Evolutionary conservation across 192 early-diverging fungal species (phyloP), one percentile per base, ranked within the genome.

Genomic region (Lunasporangiospora selenospora): DNA sequence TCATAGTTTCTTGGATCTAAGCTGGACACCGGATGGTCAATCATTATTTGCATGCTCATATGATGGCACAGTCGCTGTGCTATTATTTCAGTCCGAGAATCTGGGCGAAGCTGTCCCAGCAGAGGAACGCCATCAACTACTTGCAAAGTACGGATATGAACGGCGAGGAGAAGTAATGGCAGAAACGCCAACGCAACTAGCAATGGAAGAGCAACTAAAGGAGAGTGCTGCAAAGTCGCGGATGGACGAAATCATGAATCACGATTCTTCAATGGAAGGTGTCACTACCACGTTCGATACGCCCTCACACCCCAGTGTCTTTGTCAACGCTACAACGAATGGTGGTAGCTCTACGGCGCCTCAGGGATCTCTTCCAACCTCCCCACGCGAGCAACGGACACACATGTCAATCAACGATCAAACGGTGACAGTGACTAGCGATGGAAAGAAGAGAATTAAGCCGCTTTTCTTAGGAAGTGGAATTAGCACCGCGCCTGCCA

Each of bases 31-130:
- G 1, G 85, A 91, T 71, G 88, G 93, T 16, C 59, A 81, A 36
- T 77, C 66, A n/a, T 67, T 98, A 34, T 87, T 89, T 39, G 92
- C 92, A 6, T 94, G 92, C 61, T 97, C 95, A 9, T 90, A 95
- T 62, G 95, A 97, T 77, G 97, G 97, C 7, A 88, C 92, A 0
- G 85, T 95, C 4, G 89, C 86, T 1, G 73, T 90, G n/a, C 47
- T 97, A 4, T 81, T 84, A 41, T 93, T 97, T 56, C 80, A 71
- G 10, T 69, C 79, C 21, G 81, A 76, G 12, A 92, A 93, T 66
- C 75, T 98, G 15, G 90, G 91, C 6, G 64, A 66, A 6, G 84
- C 88, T 30, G 73, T 91, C 0, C 53, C 87, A 2, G 62, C 75
- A 0, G 86, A 87, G 38, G 91, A 93, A 32, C 86, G 89, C 61